Conservation (phyloP, 345 rosid genomes). For the Citrus reticulata region DNA sequence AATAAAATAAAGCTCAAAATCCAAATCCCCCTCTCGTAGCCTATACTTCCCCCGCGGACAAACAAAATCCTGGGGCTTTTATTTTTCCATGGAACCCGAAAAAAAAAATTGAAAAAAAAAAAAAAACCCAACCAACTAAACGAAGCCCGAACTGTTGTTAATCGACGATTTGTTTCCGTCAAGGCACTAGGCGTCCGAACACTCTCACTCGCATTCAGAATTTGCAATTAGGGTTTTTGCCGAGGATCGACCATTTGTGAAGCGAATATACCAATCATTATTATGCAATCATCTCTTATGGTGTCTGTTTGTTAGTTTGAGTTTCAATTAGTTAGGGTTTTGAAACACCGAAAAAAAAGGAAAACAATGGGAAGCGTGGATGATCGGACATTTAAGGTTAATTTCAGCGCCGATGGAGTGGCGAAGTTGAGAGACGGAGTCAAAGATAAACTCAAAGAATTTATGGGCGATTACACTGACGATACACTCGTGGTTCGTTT, state of each 20-base stretch:
- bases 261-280: too few relatives aligned
- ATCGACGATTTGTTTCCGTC: neutral
- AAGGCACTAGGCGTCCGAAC: neutral
- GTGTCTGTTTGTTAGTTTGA: too few relatives aligned
- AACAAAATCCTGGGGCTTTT: conserved; percentile 1
- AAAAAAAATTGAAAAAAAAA: neutral
- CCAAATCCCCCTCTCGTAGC: too few relatives aligned
- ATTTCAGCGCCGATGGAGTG: conserved; percentile 76
- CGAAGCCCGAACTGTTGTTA: neutral
- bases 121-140: neutral
- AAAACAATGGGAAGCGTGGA: conserved; percentile 64
- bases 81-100: neutral
- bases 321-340: conserved; percentile 6
- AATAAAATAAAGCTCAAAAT: neutral
- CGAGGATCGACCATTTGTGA: too few relatives aligned
- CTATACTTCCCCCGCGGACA: neutral
- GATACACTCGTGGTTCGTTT: conserved; percentile 85
- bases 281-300: too few relatives aligned
- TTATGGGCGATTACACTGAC: conserved; percentile 97
- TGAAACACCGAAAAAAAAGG: neutral
- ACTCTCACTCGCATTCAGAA: neutral
- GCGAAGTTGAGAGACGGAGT: conserved; percentile 64
- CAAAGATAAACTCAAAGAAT: conserved; percentile 82
- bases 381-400: conserved; percentile 66
- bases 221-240: neutral